Evolutionary conservation across 805 yeast species (phyloP).

Genomic region (Starmerella stigmatis): DNA sequence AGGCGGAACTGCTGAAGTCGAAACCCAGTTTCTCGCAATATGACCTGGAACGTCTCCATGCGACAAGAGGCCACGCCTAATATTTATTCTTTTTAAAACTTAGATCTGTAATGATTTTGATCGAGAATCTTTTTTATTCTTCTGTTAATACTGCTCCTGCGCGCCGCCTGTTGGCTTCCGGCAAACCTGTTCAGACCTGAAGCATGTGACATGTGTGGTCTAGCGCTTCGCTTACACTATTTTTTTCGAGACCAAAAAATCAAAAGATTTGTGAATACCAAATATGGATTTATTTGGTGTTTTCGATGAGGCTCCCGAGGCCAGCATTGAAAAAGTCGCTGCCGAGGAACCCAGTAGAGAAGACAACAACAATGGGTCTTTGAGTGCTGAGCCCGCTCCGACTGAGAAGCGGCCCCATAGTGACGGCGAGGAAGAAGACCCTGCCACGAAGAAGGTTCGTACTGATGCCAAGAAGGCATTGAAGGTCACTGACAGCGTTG

Average conservation of each 20-base stretch:
- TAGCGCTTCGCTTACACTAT: slow-evolving; percentile 8
- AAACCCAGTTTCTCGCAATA: slow-evolving; percentile 16
- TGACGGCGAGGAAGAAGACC: neutral
- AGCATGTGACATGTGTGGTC: slow-evolving; percentile 1
- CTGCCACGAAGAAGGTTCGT: slow-evolving; percentile 2
- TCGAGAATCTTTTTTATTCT: neutral
- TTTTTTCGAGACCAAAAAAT: neutral
- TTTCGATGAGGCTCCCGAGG: slow-evolving; percentile 22
- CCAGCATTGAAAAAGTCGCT: slow-evolving; percentile 1
- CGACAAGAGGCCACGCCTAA: slow-evolving; percentile 1
- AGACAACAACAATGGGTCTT: neutral
- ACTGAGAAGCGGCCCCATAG: slow-evolving; percentile 2
- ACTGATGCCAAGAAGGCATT: slow-evolving; percentile 7
- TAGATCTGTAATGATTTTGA: no score
- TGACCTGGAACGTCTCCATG: slow-evolving; percentile 17
- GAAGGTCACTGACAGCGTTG: slow-evolving; percentile 24
- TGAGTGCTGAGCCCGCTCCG: neutral
- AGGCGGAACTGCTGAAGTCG: slow-evolving; percentile 5
- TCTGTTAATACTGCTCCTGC: no score
- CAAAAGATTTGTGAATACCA: neutral
- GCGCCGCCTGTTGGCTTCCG: no score
- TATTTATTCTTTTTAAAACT: neutral
- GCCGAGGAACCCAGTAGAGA: neutral
- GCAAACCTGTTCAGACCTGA: neutral
- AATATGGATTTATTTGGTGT: slow-evolving; percentile 26